Base-by-base conservation (phyloP, 2,329 filamentous ascomycete species). In the Ophiostoma novo-ulmi region DNA sequence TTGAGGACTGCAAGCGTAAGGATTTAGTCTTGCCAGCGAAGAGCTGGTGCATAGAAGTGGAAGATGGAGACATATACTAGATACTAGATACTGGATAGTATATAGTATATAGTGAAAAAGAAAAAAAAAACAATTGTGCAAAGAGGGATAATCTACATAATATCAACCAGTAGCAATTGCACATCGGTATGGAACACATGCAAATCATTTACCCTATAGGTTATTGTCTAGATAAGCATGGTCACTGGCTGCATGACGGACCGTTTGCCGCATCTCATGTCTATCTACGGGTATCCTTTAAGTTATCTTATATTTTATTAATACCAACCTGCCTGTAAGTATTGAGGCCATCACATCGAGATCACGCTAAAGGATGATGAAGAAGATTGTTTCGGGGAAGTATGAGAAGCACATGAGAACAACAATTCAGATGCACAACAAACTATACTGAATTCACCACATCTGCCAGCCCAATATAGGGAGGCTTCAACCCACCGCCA, bases 221-320 rank as follows among this genome's bases (percentile, higher is more conserved):
- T 48, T 58, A 22, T 58, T 22, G 11, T 58, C 20, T n/a, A 58
- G 52, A n/a, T n/a, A n/a, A n/a, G 11, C 31, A 64, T 36, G 65
- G 58, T 7, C 20, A 58, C n/a, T 26, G 52, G 69, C 69, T 72
- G 71, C 70, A 72, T 65, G 63, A 66, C 71, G 72, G 71, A 71
- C 72, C 71, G 71, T 73, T 73, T 71, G 58, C 68, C 66, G 68
- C 55, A 58, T 20, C 61, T 17, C 22, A 31, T n/a, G 52, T 26
- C 52, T 48, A 48, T 48, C 31, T 31, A 31, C 31, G 31, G 31
- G 31, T 31, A 4, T 31, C 31, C 31, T 31, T 31, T 3, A 31
- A 4, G 31, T 31, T 31, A 31, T 31, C 2, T 31, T 31, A 31
- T 31, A 31, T 31, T 31, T 31, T 31, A 31, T 31, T 31, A 31